These are phyloP conservation scores for Botrytis fabae DNA, from an alignment of 2,329 filamentous ascomycete species.

Conservation along the genomic window DNA sequence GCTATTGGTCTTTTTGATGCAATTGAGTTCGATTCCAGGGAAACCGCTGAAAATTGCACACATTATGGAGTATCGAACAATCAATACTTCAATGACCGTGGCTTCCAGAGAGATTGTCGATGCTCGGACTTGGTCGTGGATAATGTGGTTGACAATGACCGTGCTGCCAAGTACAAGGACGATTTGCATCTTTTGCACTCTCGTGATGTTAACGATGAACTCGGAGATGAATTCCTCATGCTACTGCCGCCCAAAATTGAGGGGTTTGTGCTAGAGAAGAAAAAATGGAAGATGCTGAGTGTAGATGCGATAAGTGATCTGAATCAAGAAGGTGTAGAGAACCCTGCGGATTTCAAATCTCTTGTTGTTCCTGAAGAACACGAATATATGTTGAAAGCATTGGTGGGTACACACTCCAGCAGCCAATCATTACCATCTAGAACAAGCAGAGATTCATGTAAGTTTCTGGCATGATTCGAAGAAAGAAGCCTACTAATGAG, in stretches of 20 bases:
- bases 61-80: neutral
- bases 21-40: neutral
- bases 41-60: neutral
- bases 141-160: slow-evolving; percentile 6
- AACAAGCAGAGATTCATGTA: neutral
- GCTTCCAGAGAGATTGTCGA: neutral
- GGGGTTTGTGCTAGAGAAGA: neutral
- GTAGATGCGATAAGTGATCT: neutral
- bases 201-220: neutral
- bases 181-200: slow-evolving; percentile 1
- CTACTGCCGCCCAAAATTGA: slow-evolving; percentile 4
- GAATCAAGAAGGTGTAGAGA: neutral
- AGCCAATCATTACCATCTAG: accelerated
- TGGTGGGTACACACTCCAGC: slow-evolving; percentile 2
- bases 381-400: slow-evolving; percentile 9
- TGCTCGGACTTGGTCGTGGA: neutral
- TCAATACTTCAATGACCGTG: neutral
- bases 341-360: neutral
- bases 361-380: slow-evolving; percentile 1
- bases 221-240: slow-evolving; percentile 1
- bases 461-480: neutral
- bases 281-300: neutral
- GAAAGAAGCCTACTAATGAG: neutral
- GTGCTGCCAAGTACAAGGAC: neutral
- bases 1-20: slow-evolving; percentile 1